Evolutionary conservation across 805 yeast species (phyloP).

Genomic region (Barnettozyma pratensis): DNA sequence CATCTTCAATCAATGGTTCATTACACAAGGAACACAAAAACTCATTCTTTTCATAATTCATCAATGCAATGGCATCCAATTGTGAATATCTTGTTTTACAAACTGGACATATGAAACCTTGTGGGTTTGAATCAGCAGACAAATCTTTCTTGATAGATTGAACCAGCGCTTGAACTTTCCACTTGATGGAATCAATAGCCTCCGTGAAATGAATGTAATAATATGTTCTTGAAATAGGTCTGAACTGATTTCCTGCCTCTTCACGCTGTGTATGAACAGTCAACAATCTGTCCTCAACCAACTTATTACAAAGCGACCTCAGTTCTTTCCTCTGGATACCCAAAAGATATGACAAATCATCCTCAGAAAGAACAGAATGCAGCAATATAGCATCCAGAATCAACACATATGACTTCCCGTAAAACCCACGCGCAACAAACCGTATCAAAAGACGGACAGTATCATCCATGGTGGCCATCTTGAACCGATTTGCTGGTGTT

Average conservation of each 20-base stretch:
- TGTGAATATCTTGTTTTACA: slow-evolving; percentile 81
- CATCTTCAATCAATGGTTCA: slow-evolving; percentile 76
- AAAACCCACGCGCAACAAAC: slow-evolving; percentile 82
- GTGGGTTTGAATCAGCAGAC: slow-evolving; percentile 82
- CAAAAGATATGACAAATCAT: slow-evolving; percentile 74
- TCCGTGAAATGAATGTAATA: slow-evolving; percentile 87
- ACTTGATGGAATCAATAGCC: slow-evolving; percentile 91
- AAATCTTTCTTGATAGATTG: slow-evolving; percentile 74
- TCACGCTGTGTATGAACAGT: slow-evolving; percentile 69
- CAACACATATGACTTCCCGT: slow-evolving; percentile 75
- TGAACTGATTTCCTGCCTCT: slow-evolving; percentile 48
- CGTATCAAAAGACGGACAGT: slow-evolving; percentile 49
- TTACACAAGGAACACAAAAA: slow-evolving; percentile 86
- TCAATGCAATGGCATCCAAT: slow-evolving; percentile 77
- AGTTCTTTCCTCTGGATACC: slow-evolving; percentile 85
- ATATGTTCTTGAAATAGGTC: slow-evolving; percentile 72
- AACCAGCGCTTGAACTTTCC: slow-evolving; percentile 91
- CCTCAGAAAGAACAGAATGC: slow-evolving; percentile 90
- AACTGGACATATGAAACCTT: slow-evolving; percentile 87
- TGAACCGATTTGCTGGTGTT: too few relatives aligned
- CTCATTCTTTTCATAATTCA: slow-evolving; percentile 73
- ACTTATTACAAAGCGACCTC: slow-evolving; percentile 71
- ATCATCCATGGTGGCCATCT: slow-evolving; percentile 28
- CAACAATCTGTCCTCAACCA: slow-evolving; percentile 80
- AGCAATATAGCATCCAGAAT: slow-evolving; percentile 81